These are phyloP conservation scores for Royoungia palumana DNA, from an alignment of 768 basidiomycete genomes.

Conservation along the genomic window DNA sequence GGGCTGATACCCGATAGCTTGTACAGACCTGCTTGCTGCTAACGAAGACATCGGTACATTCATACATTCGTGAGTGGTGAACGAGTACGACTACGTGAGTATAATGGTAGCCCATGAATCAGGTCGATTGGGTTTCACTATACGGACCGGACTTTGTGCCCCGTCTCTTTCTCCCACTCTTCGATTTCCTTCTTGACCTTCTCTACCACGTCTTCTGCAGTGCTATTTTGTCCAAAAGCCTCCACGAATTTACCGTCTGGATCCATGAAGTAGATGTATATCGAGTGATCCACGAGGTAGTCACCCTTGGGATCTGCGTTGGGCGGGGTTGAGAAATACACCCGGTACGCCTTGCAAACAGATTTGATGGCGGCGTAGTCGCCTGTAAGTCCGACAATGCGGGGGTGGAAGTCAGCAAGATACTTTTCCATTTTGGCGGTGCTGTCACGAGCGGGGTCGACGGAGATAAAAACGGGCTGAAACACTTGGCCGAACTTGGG, in stretches of 20 bases:
- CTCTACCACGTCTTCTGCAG: constrained; percentile 62
- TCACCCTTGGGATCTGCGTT: constrained; percentile 84
- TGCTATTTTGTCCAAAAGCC: constrained; percentile 86
- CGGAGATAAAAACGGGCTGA: constrained; percentile 91
- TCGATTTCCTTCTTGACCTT: constrained; percentile 54
- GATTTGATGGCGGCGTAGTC: constrained; percentile 81
- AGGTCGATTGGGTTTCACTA: too few species aligned
- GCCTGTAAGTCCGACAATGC: constrained; percentile 85
- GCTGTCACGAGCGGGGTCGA: constrained; percentile 91
- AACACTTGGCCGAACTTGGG: constrained; percentile 67
- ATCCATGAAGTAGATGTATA: constrained; percentile 98
- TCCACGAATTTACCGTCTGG: constrained; percentile 92
- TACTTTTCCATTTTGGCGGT: constrained; percentile 58
- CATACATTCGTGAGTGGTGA: constrained; percentile 15
- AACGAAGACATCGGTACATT: neutral
- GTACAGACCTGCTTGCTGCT: constrained; percentile 9
- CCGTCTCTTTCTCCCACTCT: constrained; percentile 39
- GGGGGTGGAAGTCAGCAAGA: constrained; percentile 85
- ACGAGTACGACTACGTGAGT: constrained; percentile 12
- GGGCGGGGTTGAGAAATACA: constrained; percentile 96
- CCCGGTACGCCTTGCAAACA: constrained; percentile 92
- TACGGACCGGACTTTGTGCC: constrained; percentile 27
- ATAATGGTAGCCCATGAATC: neutral
- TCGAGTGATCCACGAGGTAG: constrained; percentile 95
- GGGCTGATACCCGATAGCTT: constrained; percentile 13